These are phyloP conservation scores for Carex kokanica DNA, from an alignment of 176 grass and related monocot genomes.

Conservation along the genomic window DNA sequence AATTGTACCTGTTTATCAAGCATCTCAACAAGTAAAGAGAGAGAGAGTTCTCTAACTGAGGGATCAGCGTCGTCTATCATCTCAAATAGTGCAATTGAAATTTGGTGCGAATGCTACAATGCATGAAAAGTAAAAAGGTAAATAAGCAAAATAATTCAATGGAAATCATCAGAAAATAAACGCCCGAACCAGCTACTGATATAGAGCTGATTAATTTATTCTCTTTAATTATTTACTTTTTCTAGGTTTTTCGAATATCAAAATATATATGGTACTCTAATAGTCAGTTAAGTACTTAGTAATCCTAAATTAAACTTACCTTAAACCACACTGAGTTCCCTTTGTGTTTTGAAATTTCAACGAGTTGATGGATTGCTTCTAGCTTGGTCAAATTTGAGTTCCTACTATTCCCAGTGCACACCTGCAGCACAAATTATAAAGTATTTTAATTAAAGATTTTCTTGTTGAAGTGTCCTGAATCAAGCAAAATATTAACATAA, in stretches of 20 bases:
- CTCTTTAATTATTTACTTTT: not conserved
- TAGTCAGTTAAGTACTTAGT: not conserved
- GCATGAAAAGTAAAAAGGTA: not conserved
- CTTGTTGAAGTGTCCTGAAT: not conserved
- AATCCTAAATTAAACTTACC: constrained; percentile 42
- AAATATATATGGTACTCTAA: constrained; percentile 1
- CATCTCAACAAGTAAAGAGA: constrained; percentile 70
- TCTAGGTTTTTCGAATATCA: not conserved
- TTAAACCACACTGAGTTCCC: constrained; percentile 33
- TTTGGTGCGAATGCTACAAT: constrained; percentile 63
- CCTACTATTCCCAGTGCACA: constrained; percentile 32
- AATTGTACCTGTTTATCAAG: constrained; percentile 63
- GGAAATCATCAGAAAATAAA: not conserved
- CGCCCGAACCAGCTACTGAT: not conserved
- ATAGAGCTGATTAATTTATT: not conserved
- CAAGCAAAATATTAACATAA: not conserved
- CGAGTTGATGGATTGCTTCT: constrained; percentile 30
- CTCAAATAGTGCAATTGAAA: constrained; percentile 66
- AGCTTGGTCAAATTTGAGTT: constrained; percentile 35
- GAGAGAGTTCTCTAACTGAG: constrained; percentile 61
- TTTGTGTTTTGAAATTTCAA: constrained; percentile 37
- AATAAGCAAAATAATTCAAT: constrained; percentile 17
- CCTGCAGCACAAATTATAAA: constrained; percentile 15
- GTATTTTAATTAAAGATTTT: not conserved
- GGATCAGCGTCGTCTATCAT: constrained; percentile 66